A percentile compares a stretch with the other conserved stretches of the same genome.
phyloP scores from a whole-genome alignment of 768 basidiomycete species.

The Basidioascus undulatus region DNA sequence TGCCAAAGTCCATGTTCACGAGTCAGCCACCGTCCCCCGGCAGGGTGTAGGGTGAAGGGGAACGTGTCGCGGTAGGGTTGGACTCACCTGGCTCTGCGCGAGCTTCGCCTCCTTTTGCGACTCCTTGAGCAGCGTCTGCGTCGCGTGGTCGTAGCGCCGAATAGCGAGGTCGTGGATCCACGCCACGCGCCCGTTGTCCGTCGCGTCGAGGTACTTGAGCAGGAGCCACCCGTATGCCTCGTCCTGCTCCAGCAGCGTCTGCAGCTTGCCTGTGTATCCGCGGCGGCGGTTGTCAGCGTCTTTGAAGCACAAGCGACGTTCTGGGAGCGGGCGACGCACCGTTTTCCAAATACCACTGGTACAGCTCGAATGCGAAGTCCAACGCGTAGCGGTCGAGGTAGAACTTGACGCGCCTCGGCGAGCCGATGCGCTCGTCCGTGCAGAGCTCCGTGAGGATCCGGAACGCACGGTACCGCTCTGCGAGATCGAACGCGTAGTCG shows the following conservation, averaged over 20 bases:
- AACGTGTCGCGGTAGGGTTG: too few relatives aligned
- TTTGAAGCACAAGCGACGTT: neutral
- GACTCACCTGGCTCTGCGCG: constrained; percentile 48
- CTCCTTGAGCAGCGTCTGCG: constrained; percentile 36
- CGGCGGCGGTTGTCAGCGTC: too few relatives aligned
- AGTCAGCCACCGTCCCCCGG: too few relatives aligned
- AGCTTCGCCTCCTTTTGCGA: constrained; percentile 33
- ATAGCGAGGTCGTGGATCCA: constrained; percentile 76
- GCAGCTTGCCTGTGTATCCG: constrained; percentile 55
- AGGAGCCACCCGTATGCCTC: constrained; percentile 35
- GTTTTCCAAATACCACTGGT: constrained; percentile 76
- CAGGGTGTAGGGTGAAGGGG: too few relatives aligned
- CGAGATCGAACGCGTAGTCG: constrained; percentile 49
- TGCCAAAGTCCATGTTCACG: constrained; percentile 22
- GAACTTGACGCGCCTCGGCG: constrained; percentile 22
- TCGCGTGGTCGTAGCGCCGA: constrained; percentile 37
- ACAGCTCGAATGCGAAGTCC: constrained; percentile 69
- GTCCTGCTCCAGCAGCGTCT: constrained; percentile 58
- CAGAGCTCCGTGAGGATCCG: constrained; percentile 62
- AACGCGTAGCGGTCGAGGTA: constrained; percentile 61
- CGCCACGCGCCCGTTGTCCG: constrained; percentile 33
- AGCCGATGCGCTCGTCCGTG: constrained; percentile 27
- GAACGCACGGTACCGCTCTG: constrained; percentile 71
- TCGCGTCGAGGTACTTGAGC: constrained; percentile 42
- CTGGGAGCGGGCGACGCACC: constrained; percentile 24